A percentile compares a stretch with the other conserved stretches of the same genome.
Evolutionary conservation across 371 early-diverging fungal genomes (phyloP).

Genomic region (Quaeritorhiza haematococci): DNA sequence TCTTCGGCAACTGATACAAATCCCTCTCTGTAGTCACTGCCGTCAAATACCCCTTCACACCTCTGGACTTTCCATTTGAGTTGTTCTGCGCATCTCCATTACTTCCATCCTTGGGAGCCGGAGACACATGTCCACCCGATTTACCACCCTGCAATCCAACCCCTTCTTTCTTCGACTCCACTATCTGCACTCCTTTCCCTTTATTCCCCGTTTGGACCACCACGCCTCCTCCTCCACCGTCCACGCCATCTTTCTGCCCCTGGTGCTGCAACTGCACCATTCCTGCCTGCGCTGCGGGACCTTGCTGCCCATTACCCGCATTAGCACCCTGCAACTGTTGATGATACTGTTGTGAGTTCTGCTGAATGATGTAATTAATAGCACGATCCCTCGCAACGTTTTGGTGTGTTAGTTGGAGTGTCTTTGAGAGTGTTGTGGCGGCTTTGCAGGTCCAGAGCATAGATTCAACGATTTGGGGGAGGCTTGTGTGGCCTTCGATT

Average conservation of each 20-base stretch:
- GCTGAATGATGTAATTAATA: conserved; percentile 10
- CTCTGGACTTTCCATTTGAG: no score
- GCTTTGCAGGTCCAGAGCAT: conserved; percentile 39
- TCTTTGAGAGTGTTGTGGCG: conserved; percentile 28
- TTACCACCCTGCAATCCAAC: no score
- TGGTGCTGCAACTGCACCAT: no score
- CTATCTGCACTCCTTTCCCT: background rate
- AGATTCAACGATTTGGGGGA: conserved; percentile 26
- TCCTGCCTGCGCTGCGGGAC: no score
- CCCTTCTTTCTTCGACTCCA: no score
- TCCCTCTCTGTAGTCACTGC: conserved; percentile 11
- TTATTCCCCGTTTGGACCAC: conserved; percentile 3
- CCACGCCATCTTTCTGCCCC: no score
- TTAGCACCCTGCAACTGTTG: conserved; percentile 8
- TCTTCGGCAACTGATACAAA: conserved; percentile 25
- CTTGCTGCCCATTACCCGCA: background rate
- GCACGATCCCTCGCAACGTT: conserved; percentile 40
- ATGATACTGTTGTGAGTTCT: conserved; percentile 6
- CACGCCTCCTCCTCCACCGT: no score
- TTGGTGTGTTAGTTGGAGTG: conserved; percentile 26
- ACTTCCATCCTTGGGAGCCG: background rate
- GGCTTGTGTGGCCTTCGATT: conserved; percentile 28
- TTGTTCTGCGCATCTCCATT: no score
- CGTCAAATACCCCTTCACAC: background rate
- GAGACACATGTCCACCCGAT: background rate